Base-by-base conservation (phyloP, 129 eudicot genomes). In the Smallanthus sonchifolius region DNA sequence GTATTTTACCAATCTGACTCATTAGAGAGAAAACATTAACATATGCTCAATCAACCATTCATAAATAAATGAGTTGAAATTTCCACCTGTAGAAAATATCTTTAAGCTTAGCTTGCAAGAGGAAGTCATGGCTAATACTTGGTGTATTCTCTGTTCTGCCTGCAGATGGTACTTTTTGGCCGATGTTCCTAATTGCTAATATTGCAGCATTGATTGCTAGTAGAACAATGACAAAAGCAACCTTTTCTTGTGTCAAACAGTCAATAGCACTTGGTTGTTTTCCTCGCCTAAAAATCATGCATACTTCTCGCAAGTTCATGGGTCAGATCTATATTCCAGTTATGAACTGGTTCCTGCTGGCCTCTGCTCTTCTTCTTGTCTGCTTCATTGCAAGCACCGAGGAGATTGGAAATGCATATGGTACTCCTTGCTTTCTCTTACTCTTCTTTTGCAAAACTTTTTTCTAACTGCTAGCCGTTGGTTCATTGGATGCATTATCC, bases 381-480 rank as follows among this genome's bases (percentile, higher is more conserved):
- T 85, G 88, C 84, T 83, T 80, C 47, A 87, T 94, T 71, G 86
- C 97, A 56, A 90, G 84, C 79, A 86, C 91, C 2, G 78, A 89
- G 6, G 98, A 94, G 85, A 88, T 94, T 30, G 98, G 97, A 63
- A 94, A 94, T 86, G 97, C 98, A 63, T 94, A 94, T 47, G 98
- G 98, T 94, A 90, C 59, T 74, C 28, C 75, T 45, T 54, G 28
- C 2, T 44, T 72, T 44, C 38, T 7, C 40, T 44, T 35, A 30
- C 13, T 39, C 35, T 59, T 45, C 15, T 70, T 32, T 39, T 72
- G 66, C 67, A 39, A 71, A 71, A 0, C 39, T 30, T 55, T 77
- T 39, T 67, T 40, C 14, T 17, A 30, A 30, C 57, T 55, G 59
- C 16, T 30, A 32, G 10, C 61, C 8, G 5, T 67, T 56, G 28